phyloP scores from a whole-genome alignment of 2,329 filamentous ascomycete genomes.

The Alternaria metachromatica region DNA sequence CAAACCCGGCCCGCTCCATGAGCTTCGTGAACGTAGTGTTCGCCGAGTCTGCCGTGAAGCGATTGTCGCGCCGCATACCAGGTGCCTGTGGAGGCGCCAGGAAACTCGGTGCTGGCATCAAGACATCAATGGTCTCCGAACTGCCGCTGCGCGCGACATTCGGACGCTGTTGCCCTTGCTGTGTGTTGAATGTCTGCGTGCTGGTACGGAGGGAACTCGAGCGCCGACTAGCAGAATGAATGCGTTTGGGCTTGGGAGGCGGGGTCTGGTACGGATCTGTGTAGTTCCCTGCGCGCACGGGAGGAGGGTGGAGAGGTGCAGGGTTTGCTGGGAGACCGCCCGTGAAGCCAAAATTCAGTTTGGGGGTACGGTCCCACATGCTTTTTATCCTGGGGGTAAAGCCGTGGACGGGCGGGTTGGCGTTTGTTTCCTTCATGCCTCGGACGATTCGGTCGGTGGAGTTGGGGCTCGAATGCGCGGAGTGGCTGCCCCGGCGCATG shows the following conservation, averaged over 20 bases:
- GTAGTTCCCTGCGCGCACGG: conserved; percentile 36
- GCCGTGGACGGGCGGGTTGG: conserved; percentile 20
- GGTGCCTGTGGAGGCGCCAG: conserved; percentile 40
- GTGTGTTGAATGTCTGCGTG: conserved; percentile 11
- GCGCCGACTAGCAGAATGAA: conserved; percentile 23
- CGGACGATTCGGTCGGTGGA: conserved; percentile 34
- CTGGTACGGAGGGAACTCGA: conserved; percentile 20
- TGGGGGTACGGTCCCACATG: conserved; percentile 46
- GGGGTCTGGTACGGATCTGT: conserved; percentile 44
- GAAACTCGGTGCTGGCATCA: conserved; percentile 50
- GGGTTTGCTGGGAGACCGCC: conserved; percentile 28
- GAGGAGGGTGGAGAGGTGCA: conserved; percentile 21
- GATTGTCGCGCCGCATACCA: conserved; percentile 38
- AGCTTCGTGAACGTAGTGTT: conserved; percentile 51
- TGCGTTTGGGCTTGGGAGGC: conserved; percentile 32
- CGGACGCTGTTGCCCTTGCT: conserved; percentile 1
- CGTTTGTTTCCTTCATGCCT: conserved; percentile 25
- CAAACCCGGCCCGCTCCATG: conserved; percentile 53
- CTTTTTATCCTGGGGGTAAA: conserved; percentile 43
- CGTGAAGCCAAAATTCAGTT: conserved; percentile 38
- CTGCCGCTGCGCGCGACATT: conserved; percentile 36
- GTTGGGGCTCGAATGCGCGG: conserved; percentile 32
- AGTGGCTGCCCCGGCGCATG: conserved; percentile 40
- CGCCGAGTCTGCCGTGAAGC: conserved; percentile 38
- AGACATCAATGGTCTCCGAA: conserved; percentile 54